These are phyloP conservation scores for Fusarium temperatum DNA, from an alignment of 2,329 filamentous ascomycete species.

Conservation along the genomic window DNA sequence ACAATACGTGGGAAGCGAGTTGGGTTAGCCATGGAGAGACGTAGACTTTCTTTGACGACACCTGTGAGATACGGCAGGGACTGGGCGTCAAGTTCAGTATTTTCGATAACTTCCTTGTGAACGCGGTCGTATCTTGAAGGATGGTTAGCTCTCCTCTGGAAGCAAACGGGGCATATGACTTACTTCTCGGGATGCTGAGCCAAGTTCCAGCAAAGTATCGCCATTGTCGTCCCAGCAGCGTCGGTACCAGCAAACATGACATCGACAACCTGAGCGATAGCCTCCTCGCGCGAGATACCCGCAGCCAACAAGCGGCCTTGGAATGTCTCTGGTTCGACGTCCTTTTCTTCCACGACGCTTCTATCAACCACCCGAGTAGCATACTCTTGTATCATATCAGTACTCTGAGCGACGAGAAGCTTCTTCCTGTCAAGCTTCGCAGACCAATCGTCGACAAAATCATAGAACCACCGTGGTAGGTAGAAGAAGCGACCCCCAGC, in stretches of 20 bases:
- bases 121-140: background rate
- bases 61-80: background rate
- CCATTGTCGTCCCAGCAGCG: background rate
- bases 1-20: background rate
- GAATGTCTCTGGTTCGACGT: background rate
- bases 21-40: background rate
- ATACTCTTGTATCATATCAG: background rate
- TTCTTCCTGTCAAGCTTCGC: background rate
- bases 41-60: background rate
- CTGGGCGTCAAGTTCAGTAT: background rate
- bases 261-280: background rate
- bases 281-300: background rate
- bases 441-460: background rate
- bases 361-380: background rate
- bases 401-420: background rate
- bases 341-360: background rate
- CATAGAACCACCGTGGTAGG: background rate
- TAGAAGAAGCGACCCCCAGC: background rate
- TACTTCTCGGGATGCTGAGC: background rate
- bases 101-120: background rate
- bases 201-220: background rate
- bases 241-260: background rate
- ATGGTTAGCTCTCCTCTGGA: background rate
- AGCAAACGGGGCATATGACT: background rate
- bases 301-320: background rate